Evolutionary conservation across 2,329 filamentous ascomycete species (phyloP).

Genomic region (Neofusicoccum umdonicola): DNA sequence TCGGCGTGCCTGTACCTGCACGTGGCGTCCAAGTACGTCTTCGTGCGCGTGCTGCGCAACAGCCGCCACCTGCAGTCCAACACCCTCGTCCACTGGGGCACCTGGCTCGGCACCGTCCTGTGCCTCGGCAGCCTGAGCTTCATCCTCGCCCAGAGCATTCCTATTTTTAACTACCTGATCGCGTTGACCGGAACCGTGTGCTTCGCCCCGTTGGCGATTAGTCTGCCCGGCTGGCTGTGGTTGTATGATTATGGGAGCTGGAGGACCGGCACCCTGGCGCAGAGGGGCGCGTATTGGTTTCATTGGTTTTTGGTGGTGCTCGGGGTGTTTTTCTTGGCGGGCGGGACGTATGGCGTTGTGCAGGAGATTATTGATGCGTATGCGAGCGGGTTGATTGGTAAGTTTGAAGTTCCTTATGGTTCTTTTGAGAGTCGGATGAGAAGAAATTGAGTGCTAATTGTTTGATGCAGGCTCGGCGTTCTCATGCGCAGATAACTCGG

Average conservation of each 20-base stretch:
- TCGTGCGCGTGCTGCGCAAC: conserved; percentile 49
- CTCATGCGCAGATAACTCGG: too few species aligned
- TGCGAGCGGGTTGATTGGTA: conserved; percentile 44
- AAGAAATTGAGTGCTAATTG: too few species aligned
- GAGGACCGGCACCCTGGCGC: conserved; percentile 33
- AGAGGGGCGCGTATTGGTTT: conserved; percentile 40
- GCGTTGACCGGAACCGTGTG: conserved; percentile 51
- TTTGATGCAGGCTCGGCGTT: too few species aligned
- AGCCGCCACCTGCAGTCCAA: conserved; percentile 49
- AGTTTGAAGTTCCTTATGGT: background rate
- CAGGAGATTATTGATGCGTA: conserved; percentile 54
- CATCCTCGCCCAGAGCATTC: conserved; percentile 49
- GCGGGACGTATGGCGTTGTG: conserved; percentile 52
- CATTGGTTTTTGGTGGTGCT: conserved; percentile 45
- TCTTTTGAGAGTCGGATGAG: too few species aligned
- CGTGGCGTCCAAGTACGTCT: conserved; percentile 53
- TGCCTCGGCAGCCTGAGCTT: conserved; percentile 47
- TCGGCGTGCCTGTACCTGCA: conserved; percentile 52
- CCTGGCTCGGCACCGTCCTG: conserved; percentile 49
- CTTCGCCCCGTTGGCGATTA: conserved; percentile 52
- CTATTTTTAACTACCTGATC: conserved; percentile 55
- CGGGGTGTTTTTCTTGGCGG: conserved; percentile 49
- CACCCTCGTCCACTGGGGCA: conserved; percentile 46
- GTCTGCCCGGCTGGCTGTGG: conserved; percentile 52
- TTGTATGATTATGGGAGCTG: conserved; percentile 48